Conservation (phyloP, 345 rosid genomes). For the Euclidium syriacum region DNA sequence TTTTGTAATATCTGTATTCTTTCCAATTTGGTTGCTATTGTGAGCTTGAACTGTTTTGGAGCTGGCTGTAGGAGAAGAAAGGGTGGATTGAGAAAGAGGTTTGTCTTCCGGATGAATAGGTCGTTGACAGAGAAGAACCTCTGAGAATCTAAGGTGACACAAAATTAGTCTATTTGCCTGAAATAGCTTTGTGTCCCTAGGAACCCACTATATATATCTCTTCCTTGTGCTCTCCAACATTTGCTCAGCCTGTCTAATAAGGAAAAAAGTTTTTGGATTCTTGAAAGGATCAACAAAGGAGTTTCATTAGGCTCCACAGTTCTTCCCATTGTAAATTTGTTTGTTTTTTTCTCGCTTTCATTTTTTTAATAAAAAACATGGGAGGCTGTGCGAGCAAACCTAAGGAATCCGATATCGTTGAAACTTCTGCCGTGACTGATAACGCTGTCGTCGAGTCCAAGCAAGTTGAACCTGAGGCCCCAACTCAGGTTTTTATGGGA, state of each 20-base stretch:
- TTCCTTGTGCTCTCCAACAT: slow-evolving; percentile 10
- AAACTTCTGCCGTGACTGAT: slow-evolving; percentile 13
- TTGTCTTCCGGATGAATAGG: background rate
- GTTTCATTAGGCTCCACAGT: slow-evolving; percentile 33
- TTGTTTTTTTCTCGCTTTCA: slow-evolving; percentile 6
- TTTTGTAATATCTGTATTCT: background rate
- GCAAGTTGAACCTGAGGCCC: slow-evolving; percentile 22
- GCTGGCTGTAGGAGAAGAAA: slow-evolving; percentile 9
- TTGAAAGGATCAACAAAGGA: slow-evolving; percentile 17
- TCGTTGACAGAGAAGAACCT: slow-evolving; percentile 26
- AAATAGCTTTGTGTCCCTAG: slow-evolving; percentile 18
- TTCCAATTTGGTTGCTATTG: background rate
- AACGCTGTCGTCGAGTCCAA: slow-evolving; percentile 24
- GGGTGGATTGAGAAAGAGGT: slow-evolving; percentile 11
- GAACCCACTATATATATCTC: slow-evolving; percentile 19
- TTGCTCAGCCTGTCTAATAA: slow-evolving; percentile 28
- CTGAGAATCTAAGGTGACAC: slow-evolving; percentile 22
- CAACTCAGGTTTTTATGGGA: slow-evolving; percentile 18
- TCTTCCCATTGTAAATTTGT: slow-evolving; percentile 22
- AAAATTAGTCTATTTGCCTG: slow-evolving; percentile 18
- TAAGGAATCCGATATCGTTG: slow-evolving; percentile 32
- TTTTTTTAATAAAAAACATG: slow-evolving; percentile 18
- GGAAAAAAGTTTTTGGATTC: slow-evolving; percentile 13
- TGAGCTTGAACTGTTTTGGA: background rate
- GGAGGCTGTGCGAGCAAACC: slow-evolving; percentile 41